Evolutionary conservation across 176 grass and related monocot genomes (phyloP).

Genomic region (Lolium multiflorum): DNA sequence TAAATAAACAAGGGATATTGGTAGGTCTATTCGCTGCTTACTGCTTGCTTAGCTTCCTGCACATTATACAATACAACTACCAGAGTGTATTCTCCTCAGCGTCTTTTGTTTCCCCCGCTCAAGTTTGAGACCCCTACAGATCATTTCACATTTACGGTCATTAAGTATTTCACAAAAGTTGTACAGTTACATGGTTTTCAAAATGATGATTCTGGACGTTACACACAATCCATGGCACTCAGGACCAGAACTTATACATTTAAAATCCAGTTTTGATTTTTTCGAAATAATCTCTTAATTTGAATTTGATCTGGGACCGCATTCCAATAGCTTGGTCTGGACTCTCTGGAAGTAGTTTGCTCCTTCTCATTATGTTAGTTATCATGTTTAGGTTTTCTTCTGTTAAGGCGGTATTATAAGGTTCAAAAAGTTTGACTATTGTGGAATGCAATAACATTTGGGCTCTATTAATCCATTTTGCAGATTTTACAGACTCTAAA

Average conservation of each 20-base stretch:
- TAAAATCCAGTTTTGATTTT: neutral
- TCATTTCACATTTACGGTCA: neutral
- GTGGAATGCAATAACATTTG: neutral
- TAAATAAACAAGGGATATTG: neutral
- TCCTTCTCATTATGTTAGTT: neutral
- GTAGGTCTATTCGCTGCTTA: constrained; percentile 5
- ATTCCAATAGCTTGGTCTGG: constrained; percentile 14
- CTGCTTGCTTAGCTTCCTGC: constrained; percentile 35
- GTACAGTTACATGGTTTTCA: neutral
- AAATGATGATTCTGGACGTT: constrained; percentile 19
- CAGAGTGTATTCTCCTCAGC: neutral
- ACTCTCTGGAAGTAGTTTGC: neutral
- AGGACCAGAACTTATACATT: neutral
- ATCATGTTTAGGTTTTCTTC: neutral
- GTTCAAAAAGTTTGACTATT: neutral
- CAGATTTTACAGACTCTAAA: constrained; percentile 87
- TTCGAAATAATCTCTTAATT: neutral
- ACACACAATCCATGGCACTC: neutral
- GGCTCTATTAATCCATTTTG: constrained; percentile 31
- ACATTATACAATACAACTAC: neutral
- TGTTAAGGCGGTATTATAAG: constrained; percentile 16
- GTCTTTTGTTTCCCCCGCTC: neutral
- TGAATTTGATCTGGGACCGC: neutral
- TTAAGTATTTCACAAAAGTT: neutral
- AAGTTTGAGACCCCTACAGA: neutral